Conservation (phyloP, 768 basidiomycete species). For the Podaxis sp. region DNA sequence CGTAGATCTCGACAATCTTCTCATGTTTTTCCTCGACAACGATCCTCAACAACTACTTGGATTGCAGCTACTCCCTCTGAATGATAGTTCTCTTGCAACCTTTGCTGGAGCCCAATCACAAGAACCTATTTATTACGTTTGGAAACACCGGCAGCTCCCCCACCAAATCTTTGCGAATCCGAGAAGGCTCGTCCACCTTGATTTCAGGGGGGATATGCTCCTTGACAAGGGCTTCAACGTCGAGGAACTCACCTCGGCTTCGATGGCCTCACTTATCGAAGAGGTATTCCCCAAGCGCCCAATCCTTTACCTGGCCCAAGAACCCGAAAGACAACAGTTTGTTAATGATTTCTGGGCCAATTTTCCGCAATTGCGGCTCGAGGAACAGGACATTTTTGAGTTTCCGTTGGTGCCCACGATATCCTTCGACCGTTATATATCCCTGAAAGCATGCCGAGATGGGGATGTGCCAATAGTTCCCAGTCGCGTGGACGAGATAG, state of each 20-base stretch:
- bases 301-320: neutral
- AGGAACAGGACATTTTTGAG: slow-evolving; percentile 21
- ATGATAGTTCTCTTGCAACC: slow-evolving; percentile 28
- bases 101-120: slow-evolving; percentile 28
- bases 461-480: slow-evolving; percentile 25
- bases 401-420: slow-evolving; percentile 39
- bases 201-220: slow-evolving; percentile 2
- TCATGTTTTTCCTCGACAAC: slow-evolving; percentile 26
- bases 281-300: slow-evolving; percentile 1
- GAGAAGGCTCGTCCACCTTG: neutral
- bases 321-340: slow-evolving; percentile 19
- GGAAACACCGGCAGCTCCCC: slow-evolving; percentile 8
- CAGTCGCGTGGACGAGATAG: slow-evolving; percentile 14
- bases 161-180: neutral
- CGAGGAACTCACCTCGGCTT: slow-evolving; percentile 5
- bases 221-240: slow-evolving; percentile 4
- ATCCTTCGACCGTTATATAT: slow-evolving; percentile 26
- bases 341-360: slow-evolving; percentile 34
- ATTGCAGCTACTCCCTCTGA: slow-evolving; percentile 36
- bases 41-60: slow-evolving; percentile 23
- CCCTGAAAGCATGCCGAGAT: slow-evolving; percentile 29
- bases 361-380: slow-evolving; percentile 9
- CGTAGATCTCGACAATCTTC: slow-evolving; percentile 16
- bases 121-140: slow-evolving; percentile 17
- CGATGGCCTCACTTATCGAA: slow-evolving; percentile 4